These are phyloP conservation scores for Claviceps sp. DNA, from an alignment of 2,329 filamentous ascomycete species.

Conservation along the genomic window DNA sequence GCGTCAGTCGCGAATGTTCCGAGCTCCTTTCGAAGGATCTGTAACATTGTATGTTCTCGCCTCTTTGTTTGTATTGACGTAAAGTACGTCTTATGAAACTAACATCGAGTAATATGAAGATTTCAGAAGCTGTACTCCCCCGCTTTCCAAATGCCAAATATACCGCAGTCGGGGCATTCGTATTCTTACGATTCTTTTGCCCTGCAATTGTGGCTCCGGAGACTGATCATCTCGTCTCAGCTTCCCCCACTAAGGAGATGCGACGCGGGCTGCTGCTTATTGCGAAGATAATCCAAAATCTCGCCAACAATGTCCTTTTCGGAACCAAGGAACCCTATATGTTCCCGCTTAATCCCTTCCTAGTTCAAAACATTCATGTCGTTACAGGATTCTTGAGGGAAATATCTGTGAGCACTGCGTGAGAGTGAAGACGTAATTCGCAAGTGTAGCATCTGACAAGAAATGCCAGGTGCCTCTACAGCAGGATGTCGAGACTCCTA, in stretches of 20 bases:
- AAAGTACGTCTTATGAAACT: neutral
- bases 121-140: slow-evolving; percentile 47
- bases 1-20: slow-evolving; percentile 49
- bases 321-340: slow-evolving; percentile 61
- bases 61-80: neutral
- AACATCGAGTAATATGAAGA: slow-evolving; percentile 23
- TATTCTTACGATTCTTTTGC: slow-evolving; percentile 60
- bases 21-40: slow-evolving; percentile 51
- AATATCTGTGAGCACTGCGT: slow-evolving; percentile 42
- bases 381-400: slow-evolving; percentile 54
- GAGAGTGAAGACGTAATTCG: neutral
- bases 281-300: slow-evolving; percentile 57
- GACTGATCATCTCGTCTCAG: slow-evolving; percentile 49
- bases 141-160: slow-evolving; percentile 59
- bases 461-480: slow-evolving; percentile 31
- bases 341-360: slow-evolving; percentile 56
- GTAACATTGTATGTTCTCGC: slow-evolving; percentile 41
- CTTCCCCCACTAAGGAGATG: slow-evolving; percentile 53
- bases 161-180: slow-evolving; percentile 57
- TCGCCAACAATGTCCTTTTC: slow-evolving; percentile 60
- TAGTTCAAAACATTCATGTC: slow-evolving; percentile 54
- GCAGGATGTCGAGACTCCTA: slow-evolving; percentile 23
- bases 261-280: slow-evolving; percentile 54
- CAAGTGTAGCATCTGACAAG: slow-evolving; percentile 1
- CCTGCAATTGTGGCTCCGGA: slow-evolving; percentile 60